Conservation (phyloP, 768 basidiomycete genomes). For the Tubosaeta sp. region DNA sequence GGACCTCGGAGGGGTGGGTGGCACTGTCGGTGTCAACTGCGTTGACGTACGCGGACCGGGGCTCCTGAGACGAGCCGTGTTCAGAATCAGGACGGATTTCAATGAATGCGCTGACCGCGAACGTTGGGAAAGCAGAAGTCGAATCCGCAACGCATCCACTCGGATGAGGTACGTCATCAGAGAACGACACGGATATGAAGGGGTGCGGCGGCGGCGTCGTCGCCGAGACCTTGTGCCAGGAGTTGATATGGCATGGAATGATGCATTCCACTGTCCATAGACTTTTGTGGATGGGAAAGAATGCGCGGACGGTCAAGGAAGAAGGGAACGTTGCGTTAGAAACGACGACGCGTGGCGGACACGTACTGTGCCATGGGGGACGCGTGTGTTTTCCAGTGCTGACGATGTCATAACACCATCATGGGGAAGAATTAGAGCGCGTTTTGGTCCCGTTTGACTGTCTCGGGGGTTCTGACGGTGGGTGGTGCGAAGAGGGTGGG, state of each 20-base stretch:
- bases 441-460: conserved; percentile 7
- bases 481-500: conserved; percentile 12
- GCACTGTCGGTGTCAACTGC: neutral
- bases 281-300: neutral
- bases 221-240: neutral
- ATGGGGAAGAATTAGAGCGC: neutral
- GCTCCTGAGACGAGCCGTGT: neutral
- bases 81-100: neutral
- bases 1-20: conserved; percentile 10
- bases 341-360: conserved; percentile 17
- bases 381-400: conserved; percentile 13
- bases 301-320: neutral
- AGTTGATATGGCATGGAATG: conserved; percentile 2
- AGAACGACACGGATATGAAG: conserved; percentile 10
- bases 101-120: neutral
- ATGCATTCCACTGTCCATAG: conserved; percentile 3
- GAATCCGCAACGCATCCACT: neutral
- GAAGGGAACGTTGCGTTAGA: conserved; percentile 7
- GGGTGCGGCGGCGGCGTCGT: conserved; percentile 4
- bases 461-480: conserved; percentile 12
- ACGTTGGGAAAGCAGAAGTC: neutral
- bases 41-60: conserved; percentile 15
- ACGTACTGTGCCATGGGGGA: conserved; percentile 29
- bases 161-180: neutral
- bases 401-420: conserved; percentile 20